Evolutionary conservation across 495 filamentous ascomycete species (phyloP), one percentile per base, ranked within the genome.

Genomic region (Penicillium macrosclerotiorum): DNA sequence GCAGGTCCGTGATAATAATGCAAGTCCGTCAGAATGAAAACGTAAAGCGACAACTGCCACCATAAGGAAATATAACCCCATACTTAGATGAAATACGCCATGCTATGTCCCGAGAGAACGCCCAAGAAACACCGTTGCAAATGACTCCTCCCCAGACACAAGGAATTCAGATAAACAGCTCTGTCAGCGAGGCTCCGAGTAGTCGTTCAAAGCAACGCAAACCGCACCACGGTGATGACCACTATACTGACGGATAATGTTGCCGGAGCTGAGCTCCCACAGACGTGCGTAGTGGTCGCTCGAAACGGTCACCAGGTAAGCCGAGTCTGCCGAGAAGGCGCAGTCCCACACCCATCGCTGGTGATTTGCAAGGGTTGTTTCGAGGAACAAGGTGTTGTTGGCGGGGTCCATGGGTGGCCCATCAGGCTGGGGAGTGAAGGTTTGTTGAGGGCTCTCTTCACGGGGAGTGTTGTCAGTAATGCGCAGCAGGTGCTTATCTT

Each of bases 321-420:
- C 93, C 25, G 86, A 91, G 62, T 98, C 93, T 8, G 94, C 93
- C 47, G 88, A 93, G 71, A 97, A 98, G 3, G 93, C 93, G 62
- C 93, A 98, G 66, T 98, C 93, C 93, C 93, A 98, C 0, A 98
- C 93, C 93, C 93, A 98, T 25, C 93, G 84, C 66, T 98, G 93
- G 64, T 98, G 93, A 44, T 86, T 86, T n/a, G 85, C 83, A 1
- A 98, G 79, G 2, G 89, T 95, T 4, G 89, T 91, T 64, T 97
- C 90, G 4, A 96, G 76, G 78, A 85, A 77, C 79, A 95, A 45
- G 72, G 82, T 68, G 65, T 76, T 45, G 55, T 63, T 62, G 16
- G 54, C 54, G 4, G 72, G 65, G 36, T 73, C 71, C 45, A 68
- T 71, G 7, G 75, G 69, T 20, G 71, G 71, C 2, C 72, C 72